Evolutionary conservation across 2,329 filamentous ascomycete species (phyloP), one percentile per base, ranked within the genome.

Genomic region (Ambrosiella xylebori): DNA sequence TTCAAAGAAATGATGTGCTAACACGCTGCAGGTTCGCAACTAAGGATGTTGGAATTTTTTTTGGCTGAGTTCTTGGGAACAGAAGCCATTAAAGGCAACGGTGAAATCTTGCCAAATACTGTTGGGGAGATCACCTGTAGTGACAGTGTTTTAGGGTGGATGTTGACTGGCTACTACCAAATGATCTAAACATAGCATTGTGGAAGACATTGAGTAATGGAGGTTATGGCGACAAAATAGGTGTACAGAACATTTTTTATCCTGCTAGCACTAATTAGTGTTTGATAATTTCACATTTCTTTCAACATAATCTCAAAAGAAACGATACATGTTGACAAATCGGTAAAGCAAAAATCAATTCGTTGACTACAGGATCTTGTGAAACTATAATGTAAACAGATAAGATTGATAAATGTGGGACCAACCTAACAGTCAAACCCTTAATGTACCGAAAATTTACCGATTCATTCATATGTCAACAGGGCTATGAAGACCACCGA

Each of bases 111-210:
- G 9, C 27, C 41, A 6, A 55, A 54, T 45, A 40, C 41, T 41
- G 39, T 58, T 37, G 50, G 39, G 4, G 53, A 45, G 36, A 54
- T 51, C 3, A 39, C 35, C 3, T 58, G 51, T 44, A 54, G 38
- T 36, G 51, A 54, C 27, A 37, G 53, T 37, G 45, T 27, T 36
- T 37, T 58, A 27, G 51, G 41, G 3, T 58, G 57, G 57, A 58
- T 45, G 44, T 15, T 58, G 13, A 58, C 51, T 11, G 57, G 57
- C 8, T 49, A 40, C 44, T 58, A 58, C 49, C 38, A 44, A 19
- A 40, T 41, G 15, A 15, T 41, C 8, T 41, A 39, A 44, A 27
- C 3, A 27, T 27, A 27, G 2, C 27, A 27, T 19, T 19, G 19
- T 27, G 27, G 27, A 27, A 27, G 27, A 27, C 27, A 27, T 27